phyloP scores from a whole-genome alignment of 2,329 filamentous ascomycete genomes.

The Aureobasidium sp. region DNA sequence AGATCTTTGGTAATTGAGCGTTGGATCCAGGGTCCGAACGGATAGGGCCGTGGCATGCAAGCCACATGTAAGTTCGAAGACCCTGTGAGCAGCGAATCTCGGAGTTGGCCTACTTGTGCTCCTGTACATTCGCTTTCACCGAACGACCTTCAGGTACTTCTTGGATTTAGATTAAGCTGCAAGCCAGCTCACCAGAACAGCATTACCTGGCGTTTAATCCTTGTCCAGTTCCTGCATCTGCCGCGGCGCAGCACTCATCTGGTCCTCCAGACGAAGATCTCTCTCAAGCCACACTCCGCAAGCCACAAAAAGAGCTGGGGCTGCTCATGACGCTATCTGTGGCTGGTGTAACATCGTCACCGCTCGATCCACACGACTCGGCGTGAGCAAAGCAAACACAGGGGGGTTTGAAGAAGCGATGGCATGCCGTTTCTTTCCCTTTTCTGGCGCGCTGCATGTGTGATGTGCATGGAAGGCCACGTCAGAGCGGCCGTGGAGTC shows the following conservation, averaged over 20 bases:
- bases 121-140: conserved; percentile 1
- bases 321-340: neutral
- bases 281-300: neutral
- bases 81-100: conserved; percentile 2
- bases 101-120: conserved; percentile 9
- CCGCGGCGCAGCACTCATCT: neutral
- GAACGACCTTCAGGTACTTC: neutral
- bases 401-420: conserved; percentile 1
- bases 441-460: conserved; percentile 1
- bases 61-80: neutral
- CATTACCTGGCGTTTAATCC: neutral
- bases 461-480: neutral
- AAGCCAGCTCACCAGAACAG: neutral
- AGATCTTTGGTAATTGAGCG: conserved; percentile 10
- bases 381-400: conserved; percentile 7
- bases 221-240: conserved; percentile 5
- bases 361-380: neutral
- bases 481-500: neutral
- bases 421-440: neutral
- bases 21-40: conserved; percentile 1
- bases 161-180: neutral
- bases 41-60: conserved; percentile 2
- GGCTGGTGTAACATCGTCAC: conserved; percentile 3
- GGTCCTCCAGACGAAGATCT: neutral
- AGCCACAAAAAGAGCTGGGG: neutral